Percentiles rank a stretch among this genome's conserved stretches.
Evolutionary conservation across 108 stramenopile species (phyloP).

Genomic region (Cyclotella distinguenda): DNA sequence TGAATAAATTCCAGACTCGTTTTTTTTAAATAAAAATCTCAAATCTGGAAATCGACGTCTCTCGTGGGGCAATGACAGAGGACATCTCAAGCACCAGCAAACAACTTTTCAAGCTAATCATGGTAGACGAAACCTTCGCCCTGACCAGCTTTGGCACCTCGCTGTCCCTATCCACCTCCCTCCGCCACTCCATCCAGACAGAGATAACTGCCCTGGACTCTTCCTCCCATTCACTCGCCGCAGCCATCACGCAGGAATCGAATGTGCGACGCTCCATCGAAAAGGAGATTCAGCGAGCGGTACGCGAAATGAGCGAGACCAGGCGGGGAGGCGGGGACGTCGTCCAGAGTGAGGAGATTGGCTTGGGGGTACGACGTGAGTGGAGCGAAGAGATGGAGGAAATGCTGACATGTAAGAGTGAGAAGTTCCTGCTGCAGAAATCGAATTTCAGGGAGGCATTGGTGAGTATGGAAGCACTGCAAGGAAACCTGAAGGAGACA

Average conservation of each 20-base stretch:
- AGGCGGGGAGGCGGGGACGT: slow-evolving; percentile 4
- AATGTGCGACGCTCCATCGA: not conserved
- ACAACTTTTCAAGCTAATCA: no score
- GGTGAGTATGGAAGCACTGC: not conserved
- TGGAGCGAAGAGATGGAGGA: slow-evolving; percentile 11
- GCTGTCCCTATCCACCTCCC: slow-evolving; percentile 11
- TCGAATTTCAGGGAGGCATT: not conserved
- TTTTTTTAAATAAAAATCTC: no score
- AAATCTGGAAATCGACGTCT: no score
- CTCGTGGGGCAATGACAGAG: no score
- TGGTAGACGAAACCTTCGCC: slow-evolving; percentile 14
- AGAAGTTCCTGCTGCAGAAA: not conserved
- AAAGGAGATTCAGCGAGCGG: slow-evolving; percentile 16
- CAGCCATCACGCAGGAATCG: not conserved
- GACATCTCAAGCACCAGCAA: no score
- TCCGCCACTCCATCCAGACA: slow-evolving; percentile 15
- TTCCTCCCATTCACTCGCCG: slow-evolving; percentile 3
- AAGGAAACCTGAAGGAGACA: not conserved
- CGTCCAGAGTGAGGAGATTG: not conserved
- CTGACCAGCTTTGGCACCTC: slow-evolving; percentile 7
- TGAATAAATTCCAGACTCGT: no score
- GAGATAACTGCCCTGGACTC: slow-evolving; percentile 9
- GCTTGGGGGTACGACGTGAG: not conserved
- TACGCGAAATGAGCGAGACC: slow-evolving; percentile 7
- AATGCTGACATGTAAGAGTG: not conserved